These are phyloP conservation scores for Flaveria brownii DNA, from an alignment of 129 eudicot genomes.

Conservation along the genomic window DNA sequence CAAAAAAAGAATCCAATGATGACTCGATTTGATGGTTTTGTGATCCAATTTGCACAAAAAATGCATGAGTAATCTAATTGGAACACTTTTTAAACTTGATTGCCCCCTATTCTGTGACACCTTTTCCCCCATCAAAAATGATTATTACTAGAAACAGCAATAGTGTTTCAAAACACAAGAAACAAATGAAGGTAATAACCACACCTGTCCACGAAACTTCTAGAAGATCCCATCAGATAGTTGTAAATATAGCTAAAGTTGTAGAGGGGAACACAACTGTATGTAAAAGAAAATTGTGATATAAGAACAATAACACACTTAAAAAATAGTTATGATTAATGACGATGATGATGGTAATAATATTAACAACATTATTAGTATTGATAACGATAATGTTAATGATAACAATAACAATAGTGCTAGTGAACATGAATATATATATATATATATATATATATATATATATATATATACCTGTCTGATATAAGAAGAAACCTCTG, in stretches of 20 bases:
- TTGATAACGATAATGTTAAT: too few species aligned
- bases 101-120: too few species aligned
- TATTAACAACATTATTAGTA: background rate
- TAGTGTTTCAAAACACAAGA: background rate
- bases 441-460: too few species aligned
- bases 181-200: background rate
- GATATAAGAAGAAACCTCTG: conserved; percentile 88
- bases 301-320: too few species aligned
- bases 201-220: conserved; percentile 95
- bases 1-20: too few species aligned
- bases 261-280: conserved; percentile 94
- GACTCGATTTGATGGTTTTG: too few species aligned
- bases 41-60: too few species aligned
- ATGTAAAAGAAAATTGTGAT: conserved; percentile 4
- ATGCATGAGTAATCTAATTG: too few species aligned
- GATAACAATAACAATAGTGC: background rate
- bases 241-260: conserved; percentile 78
- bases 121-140: too few species aligned
- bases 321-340: background rate
- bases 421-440: background rate
- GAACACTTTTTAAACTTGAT: too few species aligned
- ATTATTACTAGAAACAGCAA: background rate
- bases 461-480: conserved; percentile 55
- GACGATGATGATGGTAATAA: background rate
- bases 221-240: conserved; percentile 76